Evolutionary conservation across 164 flowering plant genomes (phyloP), one percentile per base, ranked within the genome.

Genomic region (Aristolochia californica): DNA sequence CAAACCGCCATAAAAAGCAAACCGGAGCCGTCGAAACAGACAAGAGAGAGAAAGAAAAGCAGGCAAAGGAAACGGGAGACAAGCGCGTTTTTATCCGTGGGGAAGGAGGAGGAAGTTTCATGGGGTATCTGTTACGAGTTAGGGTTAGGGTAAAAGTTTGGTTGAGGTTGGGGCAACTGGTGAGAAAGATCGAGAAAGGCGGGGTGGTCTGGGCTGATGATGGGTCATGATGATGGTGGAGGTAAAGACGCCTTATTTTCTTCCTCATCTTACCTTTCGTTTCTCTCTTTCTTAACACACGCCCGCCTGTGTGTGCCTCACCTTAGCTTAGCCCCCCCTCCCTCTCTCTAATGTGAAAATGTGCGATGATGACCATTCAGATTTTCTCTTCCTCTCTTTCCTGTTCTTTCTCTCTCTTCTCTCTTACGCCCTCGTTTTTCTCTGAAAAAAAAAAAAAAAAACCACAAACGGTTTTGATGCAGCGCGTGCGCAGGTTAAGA

Each of bases 61-160:
- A 60, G 38, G 48, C 24, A 55, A 34, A 26, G 48, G 47, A 13
- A 12, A 26, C 10, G 51, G 20, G 9, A 4, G 13, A 40, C 48
- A 17, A 49, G 47, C 12, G 26, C 28, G 16, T 22, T 18, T 49
- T 50, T 15, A 43, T 52, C 16, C 22, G 49, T 24, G 26, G 38
- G 30, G 60, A 15, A 27, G 44, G 1, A n/a, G 57, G 51, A 44
- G 23, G 27, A 38, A 21, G 17, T 14, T n/a, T 17, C 14, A 24
- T 13, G 43, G 59, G 2, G 47, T 45, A 16, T 13, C 25, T 13
- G 62, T 25, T 12, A 38, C 0, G 34, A 25, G 48, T 11, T 45
- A 43, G 58, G 68, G 54, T 55, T 61, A 43, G 50, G 63, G 59
- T 24, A n/a, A 20, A 47, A 51, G 30, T 18, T 27, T 5, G 49